Evolutionary conservation across 2,329 filamentous ascomycete genomes (phyloP).

Genomic region (Ceratocystis papillata): DNA sequence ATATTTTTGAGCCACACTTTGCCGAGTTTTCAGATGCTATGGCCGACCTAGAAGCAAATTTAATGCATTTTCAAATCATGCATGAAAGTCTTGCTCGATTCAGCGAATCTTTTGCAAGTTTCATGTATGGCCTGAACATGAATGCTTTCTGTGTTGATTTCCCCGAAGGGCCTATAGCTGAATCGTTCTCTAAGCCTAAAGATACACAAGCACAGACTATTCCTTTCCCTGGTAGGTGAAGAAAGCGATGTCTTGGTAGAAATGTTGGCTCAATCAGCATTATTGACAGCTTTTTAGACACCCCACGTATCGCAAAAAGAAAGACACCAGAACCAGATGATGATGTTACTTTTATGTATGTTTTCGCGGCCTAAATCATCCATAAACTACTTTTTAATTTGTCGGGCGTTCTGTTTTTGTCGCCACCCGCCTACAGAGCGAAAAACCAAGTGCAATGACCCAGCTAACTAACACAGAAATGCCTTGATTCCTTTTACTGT

Average conservation of each 20-base stretch:
- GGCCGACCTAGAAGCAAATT: constrained; percentile 91
- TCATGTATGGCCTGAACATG: constrained; percentile 95
- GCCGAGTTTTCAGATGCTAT: constrained; percentile 88
- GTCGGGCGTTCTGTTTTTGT: constrained; percentile 9
- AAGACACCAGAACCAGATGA: constrained; percentile 37
- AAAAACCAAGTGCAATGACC: background rate
- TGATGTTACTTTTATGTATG: constrained; percentile 79
- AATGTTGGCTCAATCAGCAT: background rate
- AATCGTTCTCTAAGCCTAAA: constrained; percentile 64
- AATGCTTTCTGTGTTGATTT: constrained; percentile 99
- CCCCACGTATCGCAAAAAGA: constrained; percentile 20
- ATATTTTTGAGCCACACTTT: constrained; percentile 77
- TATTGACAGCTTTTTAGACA: constrained; percentile 23
- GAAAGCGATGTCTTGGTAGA: no score
- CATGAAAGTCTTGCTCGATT: constrained; percentile 89
- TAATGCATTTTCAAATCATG: constrained; percentile 95
- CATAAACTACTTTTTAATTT: background rate
- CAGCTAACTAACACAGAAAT: background rate
- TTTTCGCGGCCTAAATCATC: constrained; percentile 20
- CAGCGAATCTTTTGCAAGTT: constrained; percentile 89
- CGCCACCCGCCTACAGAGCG: background rate
- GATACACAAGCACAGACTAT: constrained; percentile 36
- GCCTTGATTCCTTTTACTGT: constrained; percentile 25
- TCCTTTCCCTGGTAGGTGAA: constrained; percentile 14
- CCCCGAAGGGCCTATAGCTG: constrained; percentile 75